These are phyloP conservation scores for Trypanosoma scelopori DNA, from an alignment of 208 protist species.

Conservation along the genomic window DNA sequence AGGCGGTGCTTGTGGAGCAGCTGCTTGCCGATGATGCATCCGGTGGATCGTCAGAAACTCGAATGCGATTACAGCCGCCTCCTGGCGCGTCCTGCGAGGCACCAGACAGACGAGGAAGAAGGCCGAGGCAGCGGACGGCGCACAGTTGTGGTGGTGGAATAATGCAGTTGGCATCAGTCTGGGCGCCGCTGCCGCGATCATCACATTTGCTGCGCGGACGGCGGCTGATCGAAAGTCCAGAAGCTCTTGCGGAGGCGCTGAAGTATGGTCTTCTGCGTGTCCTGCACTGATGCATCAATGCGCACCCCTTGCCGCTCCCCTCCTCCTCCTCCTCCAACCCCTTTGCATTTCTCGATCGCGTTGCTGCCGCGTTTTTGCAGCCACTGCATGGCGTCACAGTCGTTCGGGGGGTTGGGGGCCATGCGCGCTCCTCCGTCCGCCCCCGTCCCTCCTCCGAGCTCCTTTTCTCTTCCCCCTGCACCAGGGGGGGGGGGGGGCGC, in stretches of 20 bases:
- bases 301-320: background rate
- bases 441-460: too few relatives aligned
- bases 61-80: too few relatives aligned
- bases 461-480: too few relatives aligned
- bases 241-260: slow-evolving; percentile 17
- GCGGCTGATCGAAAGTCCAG: background rate
- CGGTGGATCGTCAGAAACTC: background rate
- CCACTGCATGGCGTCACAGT: too few relatives aligned
- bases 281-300: background rate
- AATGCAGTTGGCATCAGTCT: slow-evolving; percentile 3
- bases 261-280: slow-evolving; percentile 24
- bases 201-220: slow-evolving; percentile 14
- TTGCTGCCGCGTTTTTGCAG: too few relatives aligned
- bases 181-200: slow-evolving; percentile 20
- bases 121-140: too few relatives aligned
- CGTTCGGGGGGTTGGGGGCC: too few relatives aligned
- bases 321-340: background rate
- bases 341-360: background rate
- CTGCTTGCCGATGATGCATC: slow-evolving; percentile 10
- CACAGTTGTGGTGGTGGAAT: background rate
- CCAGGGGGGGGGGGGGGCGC: too few relatives aligned
- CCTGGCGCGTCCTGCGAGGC: too few relatives aligned
- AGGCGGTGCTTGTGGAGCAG: slow-evolving; percentile 1
- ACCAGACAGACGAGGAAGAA: too few relatives aligned
- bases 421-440: background rate